These are phyloP conservation scores for Coniochaeta sp. DNA, from an alignment of 2,329 filamentous ascomycete species.

Conservation along the genomic window DNA sequence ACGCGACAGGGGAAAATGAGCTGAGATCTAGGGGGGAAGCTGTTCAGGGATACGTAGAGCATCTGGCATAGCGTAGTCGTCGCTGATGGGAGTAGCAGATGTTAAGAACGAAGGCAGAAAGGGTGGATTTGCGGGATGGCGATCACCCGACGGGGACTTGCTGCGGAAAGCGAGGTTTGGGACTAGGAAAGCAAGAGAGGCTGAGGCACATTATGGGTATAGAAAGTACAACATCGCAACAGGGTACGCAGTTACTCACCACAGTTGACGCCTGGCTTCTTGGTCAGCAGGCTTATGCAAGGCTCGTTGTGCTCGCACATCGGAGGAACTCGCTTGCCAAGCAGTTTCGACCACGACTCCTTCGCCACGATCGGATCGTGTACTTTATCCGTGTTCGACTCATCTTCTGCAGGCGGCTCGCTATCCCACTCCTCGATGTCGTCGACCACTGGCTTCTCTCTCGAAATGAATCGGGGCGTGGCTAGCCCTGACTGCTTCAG, in stretches of 20 bases:
- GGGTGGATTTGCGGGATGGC: too few relatives aligned
- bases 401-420: not conserved
- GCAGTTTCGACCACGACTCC: slow-evolving; percentile 79
- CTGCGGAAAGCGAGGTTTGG: too few relatives aligned
- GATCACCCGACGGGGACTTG: too few relatives aligned
- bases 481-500: not conserved
- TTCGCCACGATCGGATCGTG: slow-evolving; percentile 66
- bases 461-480: not conserved
- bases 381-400: slow-evolving; percentile 26
- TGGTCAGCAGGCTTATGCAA: slow-evolving; percentile 76
- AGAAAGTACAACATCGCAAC: not conserved
- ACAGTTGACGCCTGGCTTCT: slow-evolving; percentile 80
- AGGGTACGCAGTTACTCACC: slow-evolving; percentile 43
- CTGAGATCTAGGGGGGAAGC: too few relatives aligned
- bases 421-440: not conserved
- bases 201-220: too few relatives aligned
- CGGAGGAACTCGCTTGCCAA: slow-evolving; percentile 67
- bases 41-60: too few relatives aligned
- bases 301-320: slow-evolving; percentile 84
- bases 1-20: too few relatives aligned
- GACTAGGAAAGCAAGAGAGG: too few relatives aligned
- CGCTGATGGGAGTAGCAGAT: too few relatives aligned
- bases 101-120: too few relatives aligned
- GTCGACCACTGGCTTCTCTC: not conserved
- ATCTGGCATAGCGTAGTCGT: too few relatives aligned